These are phyloP conservation scores for Krasilnikovozyma curviuscula DNA, from an alignment of 768 basidiomycete genomes.

Conservation along the genomic window DNA sequence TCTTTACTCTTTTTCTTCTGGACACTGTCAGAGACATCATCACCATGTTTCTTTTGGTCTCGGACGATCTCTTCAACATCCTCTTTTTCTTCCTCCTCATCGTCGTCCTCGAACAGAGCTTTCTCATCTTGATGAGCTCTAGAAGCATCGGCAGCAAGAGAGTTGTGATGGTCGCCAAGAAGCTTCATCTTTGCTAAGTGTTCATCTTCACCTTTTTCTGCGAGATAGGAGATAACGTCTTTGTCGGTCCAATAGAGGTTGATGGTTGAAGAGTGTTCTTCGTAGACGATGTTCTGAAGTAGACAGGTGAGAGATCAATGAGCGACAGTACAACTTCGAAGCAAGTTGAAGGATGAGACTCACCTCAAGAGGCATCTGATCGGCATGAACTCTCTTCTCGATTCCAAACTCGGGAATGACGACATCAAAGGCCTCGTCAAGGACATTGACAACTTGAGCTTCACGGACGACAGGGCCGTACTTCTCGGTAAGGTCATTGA, in stretches of 20 bases:
- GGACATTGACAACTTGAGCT: conserved; percentile 82
- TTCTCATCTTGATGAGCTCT: conserved; percentile 70
- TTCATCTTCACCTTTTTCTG: conserved; percentile 87
- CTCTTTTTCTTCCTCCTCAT: conserved; percentile 34
- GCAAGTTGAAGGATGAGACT: conserved; percentile 20
- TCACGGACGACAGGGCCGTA: conserved; percentile 90
- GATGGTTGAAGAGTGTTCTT: conserved; percentile 78
- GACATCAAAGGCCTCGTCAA: conserved; percentile 92
- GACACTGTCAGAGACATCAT: background rate
- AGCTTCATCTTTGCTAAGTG: conserved; percentile 87
- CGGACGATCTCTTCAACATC: conserved; percentile 57
- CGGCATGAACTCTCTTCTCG: conserved; percentile 95
- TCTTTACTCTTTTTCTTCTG: conserved; percentile 61
- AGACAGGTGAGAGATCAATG: background rate
- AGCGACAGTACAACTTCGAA: too few species aligned
- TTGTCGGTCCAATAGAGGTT: conserved; percentile 22
- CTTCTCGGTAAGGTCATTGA: conserved; percentile 78
- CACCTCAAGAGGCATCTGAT: conserved; percentile 96
- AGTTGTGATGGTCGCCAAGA: conserved; percentile 71
- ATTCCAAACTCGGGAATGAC: conserved; percentile 73
- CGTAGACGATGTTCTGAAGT: conserved; percentile 73
- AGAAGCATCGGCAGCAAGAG: conserved; percentile 78
- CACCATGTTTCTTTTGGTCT: conserved; percentile 33
- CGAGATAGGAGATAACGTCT: conserved; percentile 87
- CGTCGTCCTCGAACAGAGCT: conserved; percentile 57